Evolutionary conservation across 2,329 filamentous ascomycete genomes (phyloP).

Genomic region (Nannizzia gypsea): DNA sequence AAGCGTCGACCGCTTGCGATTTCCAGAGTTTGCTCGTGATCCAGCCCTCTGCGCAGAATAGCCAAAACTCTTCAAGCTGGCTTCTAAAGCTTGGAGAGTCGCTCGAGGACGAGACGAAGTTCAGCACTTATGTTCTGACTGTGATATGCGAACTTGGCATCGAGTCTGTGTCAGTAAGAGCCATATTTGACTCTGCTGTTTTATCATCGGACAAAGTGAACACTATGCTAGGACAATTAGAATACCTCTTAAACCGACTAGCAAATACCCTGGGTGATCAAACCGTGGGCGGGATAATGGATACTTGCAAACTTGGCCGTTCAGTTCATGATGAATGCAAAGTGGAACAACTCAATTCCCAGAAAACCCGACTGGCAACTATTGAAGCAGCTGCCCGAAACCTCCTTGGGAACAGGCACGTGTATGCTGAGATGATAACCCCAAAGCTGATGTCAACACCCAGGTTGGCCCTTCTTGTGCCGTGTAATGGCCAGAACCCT

Average conservation of each 20-base stretch:
- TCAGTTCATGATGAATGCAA: background rate
- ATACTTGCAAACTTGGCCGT: background rate
- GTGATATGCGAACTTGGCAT: slow-evolving; percentile 8
- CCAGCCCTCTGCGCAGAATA: slow-evolving; percentile 12
- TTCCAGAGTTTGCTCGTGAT: slow-evolving; percentile 33
- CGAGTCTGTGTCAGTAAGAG: background rate
- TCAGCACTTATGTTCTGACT: slow-evolving; percentile 6
- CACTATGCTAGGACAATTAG: background rate
- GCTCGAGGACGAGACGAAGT: slow-evolving; percentile 4
- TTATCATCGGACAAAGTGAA: background rate
- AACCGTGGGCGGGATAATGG: background rate
- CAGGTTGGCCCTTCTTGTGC: background rate
- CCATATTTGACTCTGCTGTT: background rate
- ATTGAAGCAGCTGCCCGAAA: background rate
- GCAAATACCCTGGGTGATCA: background rate
- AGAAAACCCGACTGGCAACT: background rate
- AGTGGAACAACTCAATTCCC: background rate
- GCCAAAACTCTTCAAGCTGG: background rate
- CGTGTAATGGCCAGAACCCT: background rate
- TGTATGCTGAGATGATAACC: background rate
- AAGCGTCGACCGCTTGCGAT: slow-evolving; percentile 28
- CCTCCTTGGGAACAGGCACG: background rate
- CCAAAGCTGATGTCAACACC: background rate
- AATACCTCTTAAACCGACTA: background rate
- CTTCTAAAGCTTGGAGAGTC: background rate